phyloP scores from a whole-genome alignment of 306 rosid species.

The cucumber (Cucumis sativus) region Cucumber_9930_V3 NC_026660.2:25557001-25557500 shows the following conservation, averaged over 20 bases:
- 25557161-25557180: background rate
- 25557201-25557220: background rate
- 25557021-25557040: slow-evolving; percentile 41
- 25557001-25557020: slow-evolving; percentile 37
- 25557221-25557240: background rate
- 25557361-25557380: background rate
- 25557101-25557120: slow-evolving; percentile 79
- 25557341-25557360: background rate
- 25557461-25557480: background rate
- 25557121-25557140: slow-evolving; percentile 31
- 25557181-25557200: background rate
- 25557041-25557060: slow-evolving; percentile 35
- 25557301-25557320: background rate
- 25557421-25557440: background rate
- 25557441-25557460: background rate
- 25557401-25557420: background rate
- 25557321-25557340: background rate
- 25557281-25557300: background rate
- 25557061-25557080: slow-evolving; percentile 15
- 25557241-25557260: background rate
- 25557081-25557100: slow-evolving; percentile 33
- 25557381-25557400: background rate
- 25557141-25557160: background rate
- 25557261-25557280: background rate
- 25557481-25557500: background rate